These are phyloP conservation scores for Calocera cornea DNA, from an alignment of 768 basidiomycete species.

Conservation along the genomic window DNA sequence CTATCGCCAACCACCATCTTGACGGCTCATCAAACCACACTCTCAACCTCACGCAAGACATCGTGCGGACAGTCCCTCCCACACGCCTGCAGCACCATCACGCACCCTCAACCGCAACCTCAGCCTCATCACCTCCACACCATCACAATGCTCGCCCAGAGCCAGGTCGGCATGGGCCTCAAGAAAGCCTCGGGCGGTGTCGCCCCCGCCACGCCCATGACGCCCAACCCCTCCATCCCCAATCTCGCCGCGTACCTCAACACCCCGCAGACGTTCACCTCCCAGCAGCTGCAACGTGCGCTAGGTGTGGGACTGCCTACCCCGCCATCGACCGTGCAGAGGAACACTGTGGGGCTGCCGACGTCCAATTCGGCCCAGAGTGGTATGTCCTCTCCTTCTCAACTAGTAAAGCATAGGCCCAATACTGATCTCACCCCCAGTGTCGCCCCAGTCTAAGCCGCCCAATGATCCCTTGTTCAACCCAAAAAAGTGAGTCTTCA, in stretches of 20 bases:
- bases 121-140: background rate
- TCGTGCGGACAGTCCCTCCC: background rate
- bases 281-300: background rate
- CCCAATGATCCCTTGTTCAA: constrained; percentile 22
- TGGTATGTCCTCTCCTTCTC: constrained; percentile 44
- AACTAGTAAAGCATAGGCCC: constrained; percentile 26
- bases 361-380: constrained; percentile 33
- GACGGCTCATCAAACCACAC: background rate
- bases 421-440: constrained; percentile 22
- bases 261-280: background rate
- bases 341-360: constrained; percentile 23
- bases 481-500: background rate
- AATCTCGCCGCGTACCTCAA: background rate
- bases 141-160: background rate
- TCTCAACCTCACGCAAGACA: background rate
- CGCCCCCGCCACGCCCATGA: background rate
- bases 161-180: background rate
- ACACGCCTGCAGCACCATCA: background rate
- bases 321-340: background rate
- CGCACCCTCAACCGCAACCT: background rate
- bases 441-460: constrained; percentile 28
- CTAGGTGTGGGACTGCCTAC: background rate
- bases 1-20: background rate
- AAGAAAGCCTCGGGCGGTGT: background rate
- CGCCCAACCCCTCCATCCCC: background rate